Base-by-base conservation (phyloP, 345 rosid species). In the Aquilaria malaccensis region DNA sequence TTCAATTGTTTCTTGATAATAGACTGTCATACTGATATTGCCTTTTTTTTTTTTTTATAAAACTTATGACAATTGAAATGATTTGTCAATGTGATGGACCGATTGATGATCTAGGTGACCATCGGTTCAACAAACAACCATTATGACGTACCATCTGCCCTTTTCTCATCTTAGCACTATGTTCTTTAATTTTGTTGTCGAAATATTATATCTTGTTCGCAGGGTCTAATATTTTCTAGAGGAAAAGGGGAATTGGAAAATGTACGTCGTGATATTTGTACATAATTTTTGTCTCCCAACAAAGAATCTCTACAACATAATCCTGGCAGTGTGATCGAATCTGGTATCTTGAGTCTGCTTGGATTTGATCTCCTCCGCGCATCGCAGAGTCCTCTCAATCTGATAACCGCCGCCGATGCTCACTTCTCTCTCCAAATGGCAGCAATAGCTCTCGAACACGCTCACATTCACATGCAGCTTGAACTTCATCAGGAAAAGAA, bases 371-470 rank as follows among this genome's bases (percentile, higher is more conserved):
- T 87, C 98, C 55, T 81, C 98, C 0, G 96, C 91, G 15, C 96
- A 89, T 67, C 96, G 67, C 41, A 92, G 63, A 6, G 96, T 83
- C 63, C 68, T 83, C 72, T 92, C 98, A 33, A 92, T 87, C 12
- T 87, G 96, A 66, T 86, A 89, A 2, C 98, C 96, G 62, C 96
- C 95, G 43, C 96, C 96, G 15, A 78, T 70, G 63, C 96, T 77
- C 30, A 92, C 96, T 75, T 89, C 98, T 65, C 98, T 85, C 58
- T 92, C 95, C 43, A 92, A 64, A 66, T 92, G 98, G 61, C 89
- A 71, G 59, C 96, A 89, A 10, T 92, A 92, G 62, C 98, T 87
- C 83, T 92, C 91, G 60, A 89, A 92, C 49, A 92, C 98, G 49
- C 93, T 82, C 43, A 89, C 80, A 72, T 89, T 92, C 49, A 92